Evolutionary conservation across 257 asterid genomes (phyloP).

Genomic region (Parsonsia alboflavescens): DNA sequence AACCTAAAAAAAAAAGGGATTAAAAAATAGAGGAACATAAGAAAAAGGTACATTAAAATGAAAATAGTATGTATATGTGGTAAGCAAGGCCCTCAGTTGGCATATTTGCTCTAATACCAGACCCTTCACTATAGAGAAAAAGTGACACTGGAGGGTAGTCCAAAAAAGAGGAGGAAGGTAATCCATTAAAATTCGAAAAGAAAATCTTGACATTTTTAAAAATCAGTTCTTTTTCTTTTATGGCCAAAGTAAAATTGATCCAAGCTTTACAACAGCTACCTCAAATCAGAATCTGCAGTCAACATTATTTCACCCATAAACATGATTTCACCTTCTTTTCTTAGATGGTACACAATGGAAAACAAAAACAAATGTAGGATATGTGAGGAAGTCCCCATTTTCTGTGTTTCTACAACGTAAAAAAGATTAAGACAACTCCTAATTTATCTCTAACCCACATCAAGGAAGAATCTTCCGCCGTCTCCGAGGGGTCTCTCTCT

Average conservation of each 20-base stretch:
- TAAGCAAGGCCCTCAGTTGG: too few species aligned
- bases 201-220: too few species aligned
- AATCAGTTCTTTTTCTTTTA: too few species aligned
- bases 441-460: slow-evolving; percentile 10
- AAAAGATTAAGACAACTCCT: neutral
- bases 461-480: slow-evolving; percentile 64
- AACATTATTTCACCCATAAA: neutral
- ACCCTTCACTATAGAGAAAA: too few species aligned
- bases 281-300: neutral
- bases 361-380: neutral
- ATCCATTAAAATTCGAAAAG: too few species aligned
- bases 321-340: neutral
- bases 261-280: neutral
- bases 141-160: too few species aligned
- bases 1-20: too few species aligned
- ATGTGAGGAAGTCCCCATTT: neutral
- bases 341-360: neutral
- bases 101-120: too few species aligned
- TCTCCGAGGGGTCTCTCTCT: slow-evolving; percentile 82
- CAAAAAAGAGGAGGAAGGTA: too few species aligned
- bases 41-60: too few species aligned
- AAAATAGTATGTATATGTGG: too few species aligned
- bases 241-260: neutral
- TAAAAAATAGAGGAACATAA: too few species aligned
- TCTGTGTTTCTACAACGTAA: neutral